Evolutionary conservation across 192 early-diverging fungal genomes (phyloP).

Genomic region (Coemansia sp.): DNA sequence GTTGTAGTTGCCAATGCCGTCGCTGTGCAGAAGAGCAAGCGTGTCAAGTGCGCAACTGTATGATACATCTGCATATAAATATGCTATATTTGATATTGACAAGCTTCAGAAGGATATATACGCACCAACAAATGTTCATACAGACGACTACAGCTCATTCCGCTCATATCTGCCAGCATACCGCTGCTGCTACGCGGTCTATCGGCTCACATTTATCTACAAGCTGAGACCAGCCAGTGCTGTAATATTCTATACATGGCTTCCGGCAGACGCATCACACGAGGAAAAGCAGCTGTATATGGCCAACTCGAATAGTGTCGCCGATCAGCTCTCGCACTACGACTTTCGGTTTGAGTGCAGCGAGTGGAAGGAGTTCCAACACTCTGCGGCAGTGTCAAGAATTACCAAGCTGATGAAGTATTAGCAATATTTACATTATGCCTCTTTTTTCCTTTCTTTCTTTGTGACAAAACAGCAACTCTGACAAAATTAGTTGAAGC

Average conservation of each 20-base stretch:
- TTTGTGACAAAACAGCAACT: too few relatives aligned
- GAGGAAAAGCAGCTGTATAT: conserved; percentile 16
- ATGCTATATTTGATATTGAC: conserved; percentile 18
- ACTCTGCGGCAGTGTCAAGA: conserved; percentile 3
- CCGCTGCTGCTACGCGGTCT: conserved; percentile 25
- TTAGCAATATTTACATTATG: neutral
- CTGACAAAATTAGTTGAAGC: too few relatives aligned
- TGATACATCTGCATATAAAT: conserved; percentile 23
- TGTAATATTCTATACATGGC: conserved; percentile 22
- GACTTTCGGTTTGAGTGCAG: conserved; percentile 16
- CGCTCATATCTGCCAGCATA: conserved; percentile 14
- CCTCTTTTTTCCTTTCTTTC: neutral
- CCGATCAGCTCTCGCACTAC: conserved; percentile 15
- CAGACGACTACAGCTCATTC: conserved; percentile 12
- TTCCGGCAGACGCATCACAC: conserved; percentile 9
- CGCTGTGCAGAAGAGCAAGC: too few relatives aligned
- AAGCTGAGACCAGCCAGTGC: conserved; percentile 12
- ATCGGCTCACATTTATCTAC: conserved; percentile 13
- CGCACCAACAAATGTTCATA: conserved; percentile 2
- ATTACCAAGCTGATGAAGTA: neutral
- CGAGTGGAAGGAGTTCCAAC: conserved; percentile 25
- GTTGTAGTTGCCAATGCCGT: too few relatives aligned
- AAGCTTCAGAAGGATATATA: conserved; percentile 4
- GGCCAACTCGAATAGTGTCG: neutral
- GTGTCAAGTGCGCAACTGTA: neutral